These are phyloP conservation scores for Saccharum hybrid DNA, from an alignment of 202 grass and related monocot species.

Conservation along the genomic window DNA sequence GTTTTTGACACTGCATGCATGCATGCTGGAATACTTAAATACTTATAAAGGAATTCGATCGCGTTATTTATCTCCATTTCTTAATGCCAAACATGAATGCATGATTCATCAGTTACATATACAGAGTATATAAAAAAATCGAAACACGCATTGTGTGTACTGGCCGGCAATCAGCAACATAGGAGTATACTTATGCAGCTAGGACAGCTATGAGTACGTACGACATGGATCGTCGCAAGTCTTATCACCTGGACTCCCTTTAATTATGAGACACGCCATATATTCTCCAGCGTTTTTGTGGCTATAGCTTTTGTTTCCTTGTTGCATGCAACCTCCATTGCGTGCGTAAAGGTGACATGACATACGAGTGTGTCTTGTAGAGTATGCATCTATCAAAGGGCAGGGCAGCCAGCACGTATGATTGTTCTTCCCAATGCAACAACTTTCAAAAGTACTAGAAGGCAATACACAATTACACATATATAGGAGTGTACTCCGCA, in stretches of 20 bases:
- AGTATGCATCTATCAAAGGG: constrained; percentile 29
- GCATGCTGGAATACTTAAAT: not conserved
- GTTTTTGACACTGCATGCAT: constrained; percentile 25
- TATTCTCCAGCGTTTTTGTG: constrained; percentile 62
- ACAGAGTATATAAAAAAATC: not conserved
- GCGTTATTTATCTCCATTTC: not conserved
- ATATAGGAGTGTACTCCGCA: too few relatives aligned
- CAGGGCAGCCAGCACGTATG: constrained; percentile 31
- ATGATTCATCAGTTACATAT: not conserved
- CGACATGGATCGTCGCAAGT: constrained; percentile 30
- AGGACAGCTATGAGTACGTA: not conserved
- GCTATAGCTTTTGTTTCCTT: constrained; percentile 49
- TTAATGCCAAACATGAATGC: not conserved
- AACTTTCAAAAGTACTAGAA: constrained; percentile 21
- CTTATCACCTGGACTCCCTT: constrained; percentile 40
- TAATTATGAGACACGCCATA: constrained; percentile 56
- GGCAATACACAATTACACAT: not conserved
- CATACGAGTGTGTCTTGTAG: constrained; percentile 51
- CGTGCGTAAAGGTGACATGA: constrained; percentile 59
- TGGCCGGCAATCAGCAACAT: not conserved
- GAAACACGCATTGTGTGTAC: not conserved
- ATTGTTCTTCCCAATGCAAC: constrained; percentile 33
- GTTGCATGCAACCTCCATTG: constrained; percentile 42
- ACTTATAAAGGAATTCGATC: not conserved
- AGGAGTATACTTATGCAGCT: not conserved